Evolutionary conservation across 371 early-diverging fungal species (phyloP), one percentile per base, ranked within the genome.

Genomic region (Apophysomyces elegans): DNA sequence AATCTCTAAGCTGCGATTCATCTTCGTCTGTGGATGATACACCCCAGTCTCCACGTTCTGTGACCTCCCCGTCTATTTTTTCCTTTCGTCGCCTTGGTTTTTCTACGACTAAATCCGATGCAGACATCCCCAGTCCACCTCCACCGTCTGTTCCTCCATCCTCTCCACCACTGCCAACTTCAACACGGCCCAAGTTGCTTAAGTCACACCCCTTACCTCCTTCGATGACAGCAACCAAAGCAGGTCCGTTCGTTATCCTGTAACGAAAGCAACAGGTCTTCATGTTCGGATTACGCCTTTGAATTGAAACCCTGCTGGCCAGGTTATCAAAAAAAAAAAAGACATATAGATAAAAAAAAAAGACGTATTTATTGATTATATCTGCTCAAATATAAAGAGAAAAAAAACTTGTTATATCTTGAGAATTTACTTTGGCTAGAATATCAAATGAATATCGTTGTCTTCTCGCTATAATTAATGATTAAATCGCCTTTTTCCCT

Each of bases 31-130:
- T 50, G 5, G 54, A 50, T 21, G 54, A 50, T 5, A 32, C 54
- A 5, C 54, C 54, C 6, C 54, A 50, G 54, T 21, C 54, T 5
- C 54, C 54, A 18, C 54, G 54, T 35, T 50, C 54, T 50, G 54
- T 50, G 35, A 50, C 54, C 16, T 50, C 54, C 21, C 54, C 54
- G 21, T 50, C 54, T 5, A 50, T 50, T 21, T 50, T 50, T 5
- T 50, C 54, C 4, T 50, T 50, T 21, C 54, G 54, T 21, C 54
- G 54, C 21, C 54, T 50, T n/a, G 54, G 21, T 26, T 21, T 50
- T 21, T 7, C 54, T 21, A 26, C 54, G 9, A 26, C 54, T 21
- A 50, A 50, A 11, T 50, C 54, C 16, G 54, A 50, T 5, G 32
- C 54, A 6, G 54, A 50, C 9, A 50, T 50, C 0, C 16, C 21